Base-by-base conservation (phyloP, 331 rosid genomes). In the Malus hybrid region DNA sequence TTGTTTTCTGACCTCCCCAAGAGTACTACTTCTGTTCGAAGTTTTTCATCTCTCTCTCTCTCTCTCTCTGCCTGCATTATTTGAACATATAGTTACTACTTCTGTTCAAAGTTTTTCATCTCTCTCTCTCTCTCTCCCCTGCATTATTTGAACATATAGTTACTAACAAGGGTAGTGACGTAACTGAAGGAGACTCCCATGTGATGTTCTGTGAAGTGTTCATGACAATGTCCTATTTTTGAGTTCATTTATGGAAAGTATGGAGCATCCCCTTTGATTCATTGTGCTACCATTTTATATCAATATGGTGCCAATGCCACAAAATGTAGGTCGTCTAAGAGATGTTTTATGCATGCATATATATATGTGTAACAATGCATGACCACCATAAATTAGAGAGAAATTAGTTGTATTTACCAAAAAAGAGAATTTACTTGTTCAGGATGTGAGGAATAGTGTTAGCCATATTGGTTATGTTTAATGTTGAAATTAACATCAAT, bases 1-100 rank as follows among this genome's bases (percentile, higher is more conserved):
- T 71, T 83, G 67, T 83, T 76, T 80, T 60, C 73, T 79, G 74
- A 79, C 63, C 61, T 82, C 74, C 22, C 20, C 59, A 54, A 18
- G 20, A 54, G 22, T 54, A 70, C 55, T 31, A 65, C 70, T 31
- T 31, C 32, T 31, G 32, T 31, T 31, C 32, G 3, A 31, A 31
- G 32, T 31, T 31, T 31, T 31, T 31, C 32, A 31, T 3, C 10
- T 29, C 42, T 54, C 64, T 55, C 61, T 55, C 74, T 67, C 74
- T 67, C 33, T 31, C 29, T 28, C 29, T 28, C 32, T 4, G 24
- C 31, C 2, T 1, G 55, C 68, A 73, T 60, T 59, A 36, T 59
- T 27, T 60, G 36, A 36, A 22, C 70, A 60, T 20, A 42, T 39
- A 60, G 76, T 59, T 61, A 73, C 76, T 36, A 34, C 24, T 24